Base-by-base conservation (phyloP, 176 grass and related monocot genomes). In the Lolium perenne region DNA sequence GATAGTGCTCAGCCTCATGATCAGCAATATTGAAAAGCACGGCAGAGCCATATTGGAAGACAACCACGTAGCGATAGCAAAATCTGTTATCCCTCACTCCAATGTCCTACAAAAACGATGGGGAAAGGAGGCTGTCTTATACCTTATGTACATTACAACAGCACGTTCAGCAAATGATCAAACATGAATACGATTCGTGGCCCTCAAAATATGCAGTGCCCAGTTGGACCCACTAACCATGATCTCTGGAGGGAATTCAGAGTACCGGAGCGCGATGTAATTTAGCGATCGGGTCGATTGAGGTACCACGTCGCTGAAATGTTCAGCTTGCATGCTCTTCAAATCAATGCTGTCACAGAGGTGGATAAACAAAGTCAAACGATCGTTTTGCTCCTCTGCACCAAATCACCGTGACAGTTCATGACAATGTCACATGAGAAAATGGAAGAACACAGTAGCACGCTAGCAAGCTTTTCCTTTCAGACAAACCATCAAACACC, bases 1-100 rank as follows among this genome's bases (percentile, higher is more conserved):
- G 95, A 80, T 91, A 95, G 47, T 90, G 80, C 51, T 97, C 93
- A 72, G 93, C 93, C 88, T 97, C 95, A 91, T 95, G 92, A 91
- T 93, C 95, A 71, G 93, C 91, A 82, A 95, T 95, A 80, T 95
- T 95, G 83, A 97, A 97, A 69, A 97, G 76, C 70, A 97, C 95
- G 47, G 91, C 92, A 71, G 93, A 97, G 38, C 95, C 95, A 86
- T 97, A 97, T 64, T 97, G 95, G 73, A 97, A 97, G 58, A 97
- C 84, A n/a, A 97, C 81, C 14, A 97, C 90, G 50, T 94, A 94
- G 65, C 92, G 92, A 71, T 85, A 92, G 72, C 86, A 94, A 86
- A 91, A 88, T 81, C 82, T 87, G 64, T 76, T 91, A 61, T 95
- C 95, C 80, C 90, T 93, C 20, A 91, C 85, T 74, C 92, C 91